Base-by-base conservation (phyloP, 257 asterid species). In the Solanum pimpinellifolium region DNA sequence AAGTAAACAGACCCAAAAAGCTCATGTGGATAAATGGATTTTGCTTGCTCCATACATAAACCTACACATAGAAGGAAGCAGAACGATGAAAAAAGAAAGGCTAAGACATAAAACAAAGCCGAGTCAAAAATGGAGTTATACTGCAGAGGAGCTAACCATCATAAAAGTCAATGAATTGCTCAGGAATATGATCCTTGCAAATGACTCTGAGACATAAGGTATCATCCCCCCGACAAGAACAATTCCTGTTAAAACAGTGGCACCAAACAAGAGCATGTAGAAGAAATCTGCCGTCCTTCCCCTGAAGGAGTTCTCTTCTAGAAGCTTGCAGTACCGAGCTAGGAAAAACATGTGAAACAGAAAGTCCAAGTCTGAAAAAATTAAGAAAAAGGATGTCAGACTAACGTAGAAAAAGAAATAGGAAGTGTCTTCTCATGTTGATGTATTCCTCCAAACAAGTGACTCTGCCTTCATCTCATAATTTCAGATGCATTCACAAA, bases 31-130 rank as follows among this genome's bases (percentile, higher is more conserved):
- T 95, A 93, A 68, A 97, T 1, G 99, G 99, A 87, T 97, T 97
- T 94, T 97, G 99, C 94, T 97, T 97, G 94, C 99, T 96, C 99
- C 99, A 97, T 83, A 97, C 99, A 90, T 97, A 97, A 75, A 97
- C 99, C 99, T 97, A 89, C 10, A 88, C n/a, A 86, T 23, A 72
- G 56, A 35, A 47, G 41, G 70, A 85, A 85, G 37, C 68, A 69
- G 59, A 47, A 49, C 12, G 41, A 72, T 86, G 35, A 86, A 90
- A 41, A 90, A 25, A 44, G 49, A 73, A 18, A 83, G 68, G 78
- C 52, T 37, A 42, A 46, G 23, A 35, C 85, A 65, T 82, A 88
- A 68, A 74, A 37, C 41, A 42, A 85, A 62, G n/a, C 81, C 11
- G 9, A 49, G 31, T 74, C 4, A n/a, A 86, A 72, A 83, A 70